Evolutionary conservation across 768 basidiomycete species (phyloP), one percentile per base, ranked within the genome.

Genomic region (Pleurotus giganteus): DNA sequence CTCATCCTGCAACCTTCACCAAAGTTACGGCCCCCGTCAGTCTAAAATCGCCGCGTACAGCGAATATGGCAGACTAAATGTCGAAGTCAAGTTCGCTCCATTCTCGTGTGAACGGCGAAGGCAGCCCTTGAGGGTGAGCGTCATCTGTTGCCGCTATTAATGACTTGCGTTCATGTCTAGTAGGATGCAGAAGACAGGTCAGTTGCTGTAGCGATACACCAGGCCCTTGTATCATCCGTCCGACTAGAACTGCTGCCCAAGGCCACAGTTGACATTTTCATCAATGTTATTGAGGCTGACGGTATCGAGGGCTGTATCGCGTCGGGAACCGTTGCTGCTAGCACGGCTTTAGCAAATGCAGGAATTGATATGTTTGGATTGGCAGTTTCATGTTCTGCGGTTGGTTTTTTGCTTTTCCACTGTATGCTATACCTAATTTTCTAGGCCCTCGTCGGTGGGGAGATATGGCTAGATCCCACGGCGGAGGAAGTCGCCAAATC

Each of bases 11-110:
- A 55, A 39, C 31, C 15, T 54, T 49, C 36, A 27, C 43, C 51
- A 37, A 57, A 91, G 90, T 23, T 93, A 92, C 69, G 89, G 91
- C 3, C 91, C 91, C 17, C 84, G 91, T 54, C 91, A 93, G 64
- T 85, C 88, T 26, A 92, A 89, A 76, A 89, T 81, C 51, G 76
- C 78, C 12, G 70, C 83, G 2, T 99, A 95, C 66, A 93, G 80
- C 58, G 96, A 98, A 62, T 87, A 83, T 56, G 97, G 96, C 1
- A 82, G 81, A 51, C 71, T 99, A 49, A 98, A 94, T 57, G 90
- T 99, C 5, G 95, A 98, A 71, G 91, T 98, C 49, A 98, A 98
- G 71, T 98, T 95, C 63, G 82, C 95, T 2, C 97, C 97, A 0
- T 99, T 96, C 68, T 93, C 97, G 6, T 93, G 88, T 61, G 70